Conservation (phyloP, 768 basidiomycete genomes). For the Steccherinum ochraceum region DNA sequence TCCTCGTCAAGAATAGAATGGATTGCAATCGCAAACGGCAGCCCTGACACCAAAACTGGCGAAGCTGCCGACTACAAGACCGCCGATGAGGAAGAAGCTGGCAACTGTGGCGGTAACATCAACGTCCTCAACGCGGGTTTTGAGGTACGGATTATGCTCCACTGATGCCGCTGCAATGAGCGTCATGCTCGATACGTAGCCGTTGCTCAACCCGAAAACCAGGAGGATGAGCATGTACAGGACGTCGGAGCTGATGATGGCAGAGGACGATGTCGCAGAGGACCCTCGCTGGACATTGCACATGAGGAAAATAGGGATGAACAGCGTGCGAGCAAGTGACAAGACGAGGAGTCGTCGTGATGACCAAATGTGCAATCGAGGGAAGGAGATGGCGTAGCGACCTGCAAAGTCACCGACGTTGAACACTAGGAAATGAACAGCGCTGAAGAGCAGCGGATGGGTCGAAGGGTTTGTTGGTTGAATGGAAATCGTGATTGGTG, state of each 20-base stretch:
- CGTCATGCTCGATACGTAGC: conserved; percentile 70
- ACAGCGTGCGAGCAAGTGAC: conserved; percentile 67
- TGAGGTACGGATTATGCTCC: conserved; percentile 68
- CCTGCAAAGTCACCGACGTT: conserved; percentile 69
- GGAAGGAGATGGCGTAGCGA: conserved; percentile 62
- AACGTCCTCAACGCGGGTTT: conserved; percentile 67
- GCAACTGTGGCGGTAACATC: conserved; percentile 81
- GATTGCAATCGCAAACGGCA: conserved; percentile 65
- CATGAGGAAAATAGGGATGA: conserved; percentile 82
- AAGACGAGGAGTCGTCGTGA: conserved; percentile 53
- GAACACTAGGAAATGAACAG: conserved; percentile 72
- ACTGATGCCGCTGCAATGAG: conserved; percentile 82
- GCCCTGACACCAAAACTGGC: conserved; percentile 76
- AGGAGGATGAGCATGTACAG: conserved; percentile 71
- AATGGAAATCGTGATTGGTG: conserved; percentile 78
- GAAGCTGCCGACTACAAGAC: conserved; percentile 69
- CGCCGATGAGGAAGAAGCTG: conserved; percentile 72
- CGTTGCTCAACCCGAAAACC: conserved; percentile 72
- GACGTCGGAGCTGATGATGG: conserved; percentile 70
- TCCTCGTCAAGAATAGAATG: conserved; percentile 41
- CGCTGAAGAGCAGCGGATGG: conserved; percentile 80
- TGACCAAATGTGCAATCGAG: conserved; percentile 62
- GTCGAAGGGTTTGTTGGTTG: conserved; percentile 53
- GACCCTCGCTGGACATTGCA: conserved; percentile 68
- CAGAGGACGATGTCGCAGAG: conserved; percentile 25